Evolutionary conservation across 2,329 filamentous ascomycete genomes (phyloP), one percentile per base, ranked within the genome.

Genomic region (Exophiala spinifera): DNA sequence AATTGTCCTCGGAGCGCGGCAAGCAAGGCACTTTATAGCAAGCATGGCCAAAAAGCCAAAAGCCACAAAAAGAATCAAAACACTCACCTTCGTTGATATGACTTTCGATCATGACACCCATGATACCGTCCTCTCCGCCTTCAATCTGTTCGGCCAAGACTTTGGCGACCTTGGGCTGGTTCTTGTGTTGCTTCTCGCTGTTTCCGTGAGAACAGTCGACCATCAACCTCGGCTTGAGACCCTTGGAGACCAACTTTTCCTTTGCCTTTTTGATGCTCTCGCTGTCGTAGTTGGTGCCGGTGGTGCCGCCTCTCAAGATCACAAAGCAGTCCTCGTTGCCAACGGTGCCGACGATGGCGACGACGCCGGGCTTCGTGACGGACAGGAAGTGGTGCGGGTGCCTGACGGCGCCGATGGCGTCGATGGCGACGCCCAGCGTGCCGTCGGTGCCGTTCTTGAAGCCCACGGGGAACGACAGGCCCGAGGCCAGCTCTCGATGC

Each of bases 371-470:
- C 80, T 99, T 99, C 28, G 94, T 99, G 46, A 99, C 94, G 74
- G 91, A 92, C 80, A 99, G 88, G 80, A 99, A 99, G 78, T 96
- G 92, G 74, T 99, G 94, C 8, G 75, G 74, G 65, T 77, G 72
- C 48, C 70, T 68, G 4, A 75, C 74, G 20, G 89, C 86, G 56
- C 92, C 94, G 70, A 97, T 96, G 31, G 94, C 94, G 70, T 99
- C 94, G 66, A 97, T 95, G 17, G 92, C 91, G 17, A 97, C 91
- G 23, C 84, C 85, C 53, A 99, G 78, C 65, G 87, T 90, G 39
- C 94, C 94, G 67, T 99, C 94, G 20, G 94, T 99, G 59, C 94
- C 94, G 74, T 99, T 99, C 84, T 99, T 99, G 87, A 96, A 99
- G 56, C 94, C 94, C 63, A 99, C 91, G 19, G 94, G 94, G 86